Percentiles rank a stretch among this genome's conserved stretches.
Conservation (phyloP, 176 grass and related monocot species). For the Paspalum notatum region DNA sequence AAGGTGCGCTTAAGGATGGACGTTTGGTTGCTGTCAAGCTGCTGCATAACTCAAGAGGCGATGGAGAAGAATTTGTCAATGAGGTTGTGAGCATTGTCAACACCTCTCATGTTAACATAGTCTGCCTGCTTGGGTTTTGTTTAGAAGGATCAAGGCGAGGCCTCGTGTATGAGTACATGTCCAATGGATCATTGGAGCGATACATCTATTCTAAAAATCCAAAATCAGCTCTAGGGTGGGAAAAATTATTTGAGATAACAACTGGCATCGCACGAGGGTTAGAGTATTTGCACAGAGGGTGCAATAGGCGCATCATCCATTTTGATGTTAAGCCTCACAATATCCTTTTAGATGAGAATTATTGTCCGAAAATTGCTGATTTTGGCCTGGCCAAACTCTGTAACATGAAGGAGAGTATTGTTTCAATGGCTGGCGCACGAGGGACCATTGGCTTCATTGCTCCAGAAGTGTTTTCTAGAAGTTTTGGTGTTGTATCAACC, state of each 20-base stretch:
- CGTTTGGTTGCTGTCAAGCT: background rate
- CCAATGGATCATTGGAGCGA: constrained; percentile 62
- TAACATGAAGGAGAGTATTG: constrained; percentile 42
- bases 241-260: constrained; percentile 49
- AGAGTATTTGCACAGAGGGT: constrained; percentile 58
- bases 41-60: background rate
- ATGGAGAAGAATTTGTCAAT: constrained; percentile 17
- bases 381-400: constrained; percentile 65
- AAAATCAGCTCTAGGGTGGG: constrained; percentile 46
- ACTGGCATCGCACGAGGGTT: constrained; percentile 49
- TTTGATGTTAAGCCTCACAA: constrained; percentile 70
- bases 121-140: constrained; percentile 30
- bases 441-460: constrained; percentile 65
- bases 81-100: constrained; percentile 37
- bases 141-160: constrained; percentile 25
- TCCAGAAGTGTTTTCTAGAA: constrained; percentile 57
- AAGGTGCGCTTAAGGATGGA: constrained; percentile 19
- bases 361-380: constrained; percentile 59
- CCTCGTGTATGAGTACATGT: constrained; percentile 53
- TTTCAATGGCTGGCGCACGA: constrained; percentile 57
- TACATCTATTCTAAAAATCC: constrained; percentile 49
- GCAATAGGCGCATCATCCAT: constrained; percentile 55
- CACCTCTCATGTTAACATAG: constrained; percentile 39
- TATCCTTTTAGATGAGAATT: constrained; percentile 54
- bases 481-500: constrained; percentile 43